Evolutionary conservation across 1,284 basidiomycete species (phyloP), one percentile per base, ranked within the genome.

Genomic region (Ceratobasidium sp.): DNA sequence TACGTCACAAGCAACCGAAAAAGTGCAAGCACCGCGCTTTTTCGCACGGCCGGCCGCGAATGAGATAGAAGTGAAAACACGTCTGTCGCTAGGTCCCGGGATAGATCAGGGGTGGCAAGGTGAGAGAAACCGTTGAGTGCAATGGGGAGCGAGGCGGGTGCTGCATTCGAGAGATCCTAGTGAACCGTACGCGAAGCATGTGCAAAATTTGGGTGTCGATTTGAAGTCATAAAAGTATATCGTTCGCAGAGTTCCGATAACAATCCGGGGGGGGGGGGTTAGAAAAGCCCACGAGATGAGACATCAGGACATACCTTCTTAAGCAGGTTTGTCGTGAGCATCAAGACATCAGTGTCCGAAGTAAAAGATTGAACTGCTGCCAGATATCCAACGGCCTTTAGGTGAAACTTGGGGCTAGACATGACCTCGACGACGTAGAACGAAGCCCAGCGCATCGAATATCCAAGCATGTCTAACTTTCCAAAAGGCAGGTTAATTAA

Each of bases 361-460:
- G 91, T 88, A 81, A 99, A 99, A 0, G 95, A 96, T 82, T 98
- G 94, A 0, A 89, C 87, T 0, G 98, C 96, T 0, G 94, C 98
- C 16, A 99, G 90, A 83, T 99, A 99, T 16, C 98, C 98, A 56
- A 98, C 92, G 51, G 91, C 91, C 86, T 99, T 99, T 78, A 98
- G 87, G 83, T 98, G 95, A 79, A 92, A 90, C 79, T 91, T 91
- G 1, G 92, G 85, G 1, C 94, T 96, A 37, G 95, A 96, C 98
- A 99, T 99, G 80, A 97, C 94, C 81, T 99, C 98, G 14, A 99
- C 91, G 74, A 99, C 93, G 82, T 98, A 91, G 81, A 98, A 98
- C 6, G 96, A 92, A 41, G 92, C 92, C 91, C 92, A 95, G 78
- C 86, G 87, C 91, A 94, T 95, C 82, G 94, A 92, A 80, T 95